These are phyloP conservation scores for Mesostigma viride DNA, from an alignment of 139 green algal genomes.

Conservation along the genomic window DNA sequence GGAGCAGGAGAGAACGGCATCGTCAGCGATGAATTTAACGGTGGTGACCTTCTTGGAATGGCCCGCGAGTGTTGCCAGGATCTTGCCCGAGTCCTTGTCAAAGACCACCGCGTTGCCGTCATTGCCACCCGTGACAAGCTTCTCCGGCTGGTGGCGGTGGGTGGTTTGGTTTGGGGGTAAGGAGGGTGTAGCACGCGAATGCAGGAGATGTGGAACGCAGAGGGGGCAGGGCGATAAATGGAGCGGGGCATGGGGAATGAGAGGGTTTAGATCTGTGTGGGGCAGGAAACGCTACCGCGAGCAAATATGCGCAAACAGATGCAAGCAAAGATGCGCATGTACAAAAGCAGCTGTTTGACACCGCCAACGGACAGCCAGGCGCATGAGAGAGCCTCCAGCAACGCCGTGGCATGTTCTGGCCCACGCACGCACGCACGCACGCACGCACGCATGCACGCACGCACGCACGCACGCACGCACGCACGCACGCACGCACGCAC, in stretches of 20 bases:
- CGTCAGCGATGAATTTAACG: too few relatives aligned
- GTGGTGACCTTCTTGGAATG: slow-evolving; percentile 71
- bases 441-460: slow-evolving; percentile 3
- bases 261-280: too few relatives aligned
- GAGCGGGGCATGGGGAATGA: too few relatives aligned
- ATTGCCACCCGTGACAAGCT: slow-evolving; percentile 52
- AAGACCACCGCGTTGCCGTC: slow-evolving; percentile 67
- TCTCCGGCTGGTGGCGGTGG: slow-evolving; percentile 6
- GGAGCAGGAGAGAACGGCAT: slow-evolving; percentile 55
- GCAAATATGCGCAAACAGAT: too few relatives aligned
- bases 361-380: background rate
- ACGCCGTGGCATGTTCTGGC: background rate
- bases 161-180: too few relatives aligned
- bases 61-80: slow-evolving; percentile 49
- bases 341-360: too few relatives aligned
- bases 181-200: too few relatives aligned
- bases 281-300: too few relatives aligned
- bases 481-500: slow-evolving; percentile 1
- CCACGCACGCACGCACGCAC: slow-evolving; percentile 1
- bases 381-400: background rate
- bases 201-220: too few relatives aligned
- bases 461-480: slow-evolving; percentile 2
- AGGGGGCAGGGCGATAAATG: too few relatives aligned
- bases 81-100: slow-evolving; percentile 33
- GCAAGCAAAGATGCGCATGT: too few relatives aligned